Evolutionary conservation across 2,329 filamentous ascomycete species (phyloP), one percentile per base, ranked within the genome.

Genomic region (Aquanectria penicillioides): DNA sequence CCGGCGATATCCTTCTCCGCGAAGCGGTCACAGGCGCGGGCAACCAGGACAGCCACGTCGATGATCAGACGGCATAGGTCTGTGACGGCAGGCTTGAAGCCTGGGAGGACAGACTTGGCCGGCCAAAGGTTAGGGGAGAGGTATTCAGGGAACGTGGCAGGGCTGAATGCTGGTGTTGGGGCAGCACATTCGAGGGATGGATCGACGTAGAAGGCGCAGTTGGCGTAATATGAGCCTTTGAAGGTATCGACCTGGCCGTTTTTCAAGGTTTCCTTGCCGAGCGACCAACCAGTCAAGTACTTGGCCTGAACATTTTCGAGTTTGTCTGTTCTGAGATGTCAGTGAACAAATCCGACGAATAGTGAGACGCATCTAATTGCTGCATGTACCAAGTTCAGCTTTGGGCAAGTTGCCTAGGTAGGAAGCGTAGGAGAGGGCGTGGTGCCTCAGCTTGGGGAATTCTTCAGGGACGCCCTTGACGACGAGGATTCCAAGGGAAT

Each of bases 111-210:
- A 4, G 80, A 75, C 44, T 89, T 82, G 0, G 80, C 75, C 0
- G 94, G 95, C 95, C 95, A 99, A 56, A 97, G 83, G 73, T 97
- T 98, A 1, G 92, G 88, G 5, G 91, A 89, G 1, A 95, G 90
- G 75, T 98, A 97, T 76, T 97, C 94, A 3, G 93, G 88, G 69
- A 97, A 92, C 57, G 89, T 86, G 8, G 82, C 81, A 1, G 81
- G 68, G 26, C 82, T 83, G 75, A 88, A 88, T 41, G 82, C 80
- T 13, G 77, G 67, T 2, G 85, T 87, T 0, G 90, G 89, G 31
- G 77, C 77, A 15, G 89, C 88, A 62, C 85, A 87, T 49, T 88
- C 83, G 6, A 91, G 81, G 2, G 76, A 71, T 0, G 86, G 79
- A 67, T 91, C 83, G 59, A 92, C 83, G 71, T 92, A 91, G 74